Conservation (phyloP, 805 yeast species). For the Clavispora santaluciae region DNA sequence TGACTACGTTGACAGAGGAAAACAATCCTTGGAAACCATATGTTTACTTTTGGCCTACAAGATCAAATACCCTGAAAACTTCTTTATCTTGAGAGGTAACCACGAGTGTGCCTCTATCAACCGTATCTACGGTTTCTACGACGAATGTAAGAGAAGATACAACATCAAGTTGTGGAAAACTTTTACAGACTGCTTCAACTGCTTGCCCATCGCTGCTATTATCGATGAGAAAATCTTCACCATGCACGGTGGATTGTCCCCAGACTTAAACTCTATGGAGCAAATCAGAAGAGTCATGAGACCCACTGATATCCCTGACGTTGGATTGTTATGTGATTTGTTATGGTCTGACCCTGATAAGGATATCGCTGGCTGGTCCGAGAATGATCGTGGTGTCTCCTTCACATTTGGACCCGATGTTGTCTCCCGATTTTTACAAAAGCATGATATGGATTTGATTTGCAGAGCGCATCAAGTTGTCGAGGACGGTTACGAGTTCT, state of each 20-base stretch:
- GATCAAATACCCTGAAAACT: constrained; percentile 97
- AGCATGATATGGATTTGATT: constrained; percentile 95
- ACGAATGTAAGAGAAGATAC: constrained; percentile 97
- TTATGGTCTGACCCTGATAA: constrained; percentile 99
- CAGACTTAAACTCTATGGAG: constrained; percentile 96
- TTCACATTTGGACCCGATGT: constrained; percentile 99
- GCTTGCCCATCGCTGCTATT: constrained; percentile 97
- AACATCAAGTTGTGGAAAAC: constrained; percentile 98
- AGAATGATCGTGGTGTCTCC: constrained; percentile 97
- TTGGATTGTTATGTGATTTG: constrained; percentile 91
- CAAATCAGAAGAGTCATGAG: constrained; percentile 98
- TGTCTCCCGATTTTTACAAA: constrained; percentile 90
- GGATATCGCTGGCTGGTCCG: constrained; percentile 98
- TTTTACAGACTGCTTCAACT: constrained; percentile 96
- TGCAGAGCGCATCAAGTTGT: constrained; percentile 99
- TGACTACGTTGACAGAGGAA: constrained; percentile 98
- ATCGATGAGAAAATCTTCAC: constrained; percentile 97
- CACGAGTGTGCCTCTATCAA: constrained; percentile 98
- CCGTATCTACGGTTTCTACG: constrained; percentile 96
- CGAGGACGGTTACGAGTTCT: constrained; percentile 97
- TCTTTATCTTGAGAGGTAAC: constrained; percentile 93
- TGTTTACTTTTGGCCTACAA: constrained; percentile 92
- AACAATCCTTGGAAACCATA: constrained; percentile 93
- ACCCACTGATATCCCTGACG: constrained; percentile 98
- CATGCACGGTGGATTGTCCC: constrained; percentile 98